Evolutionary conservation across 805 yeast species (phyloP).

Genomic region (Dipodascus geniculatus): DNA sequence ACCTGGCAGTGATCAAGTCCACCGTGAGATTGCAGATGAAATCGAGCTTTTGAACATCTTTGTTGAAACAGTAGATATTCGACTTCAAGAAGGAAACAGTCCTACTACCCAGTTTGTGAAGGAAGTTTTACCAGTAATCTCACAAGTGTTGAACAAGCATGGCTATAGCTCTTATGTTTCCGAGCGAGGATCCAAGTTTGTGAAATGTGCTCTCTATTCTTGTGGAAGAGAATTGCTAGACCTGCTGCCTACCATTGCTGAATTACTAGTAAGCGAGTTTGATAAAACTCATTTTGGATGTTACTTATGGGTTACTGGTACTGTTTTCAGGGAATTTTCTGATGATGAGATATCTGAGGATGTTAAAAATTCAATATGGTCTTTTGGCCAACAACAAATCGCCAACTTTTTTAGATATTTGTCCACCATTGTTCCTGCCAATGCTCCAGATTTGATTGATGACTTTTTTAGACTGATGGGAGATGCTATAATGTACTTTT

Average conservation of each 20-base stretch:
- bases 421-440: conserved; percentile 15
- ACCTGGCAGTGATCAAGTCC: conserved; percentile 14
- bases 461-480: conserved; percentile 75
- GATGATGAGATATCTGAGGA: conserved; percentile 36
- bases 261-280: conserved; percentile 58
- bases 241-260: conserved; percentile 53
- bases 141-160: conserved; percentile 36
- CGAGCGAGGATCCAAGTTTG: conserved; percentile 61
- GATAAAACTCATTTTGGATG: conserved; percentile 62
- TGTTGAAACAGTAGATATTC: conserved; percentile 43
- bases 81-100: conserved; percentile 19
- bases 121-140: conserved; percentile 51
- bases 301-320: conserved; percentile 81
- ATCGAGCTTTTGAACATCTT: conserved; percentile 58
- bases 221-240: conserved; percentile 46
- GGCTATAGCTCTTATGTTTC: conserved; percentile 54
- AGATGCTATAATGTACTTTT: conserved; percentile 68
- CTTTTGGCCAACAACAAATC: conserved; percentile 60
- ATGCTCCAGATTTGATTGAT: conserved; percentile 61
- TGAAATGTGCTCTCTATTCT: conserved; percentile 53
- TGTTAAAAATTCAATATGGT: conserved; percentile 53
- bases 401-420: conserved; percentile 37
- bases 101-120: conserved; percentile 42
- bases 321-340: conserved; percentile 51
- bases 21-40: conserved; percentile 49